Percentiles rank a stretch among this genome's conserved stretches.
phyloP scores from a whole-genome alignment of 345 rosid genomes.

The Ceriops zippeliana region DNA sequence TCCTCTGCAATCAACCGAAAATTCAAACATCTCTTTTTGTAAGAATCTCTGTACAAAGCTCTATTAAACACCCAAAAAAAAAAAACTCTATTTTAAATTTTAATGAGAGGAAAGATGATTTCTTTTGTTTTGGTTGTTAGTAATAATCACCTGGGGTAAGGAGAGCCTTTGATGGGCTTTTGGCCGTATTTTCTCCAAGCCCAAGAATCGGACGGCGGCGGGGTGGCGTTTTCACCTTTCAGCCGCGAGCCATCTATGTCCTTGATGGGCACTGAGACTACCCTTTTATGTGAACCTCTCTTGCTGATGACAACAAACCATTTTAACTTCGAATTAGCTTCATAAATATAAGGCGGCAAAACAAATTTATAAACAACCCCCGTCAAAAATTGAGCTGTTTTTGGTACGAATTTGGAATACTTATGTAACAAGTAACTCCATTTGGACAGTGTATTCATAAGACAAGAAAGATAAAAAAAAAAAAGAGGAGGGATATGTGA shows the following conservation, averaged over 20 bases:
- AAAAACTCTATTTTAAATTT: too few relatives aligned
- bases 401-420: too few relatives aligned
- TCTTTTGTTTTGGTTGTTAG: background rate
- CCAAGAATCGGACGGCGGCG: constrained; percentile 92
- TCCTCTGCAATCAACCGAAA: constrained; percentile 43
- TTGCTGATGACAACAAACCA: constrained; percentile 37
- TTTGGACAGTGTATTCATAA: too few relatives aligned
- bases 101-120: too few relatives aligned
- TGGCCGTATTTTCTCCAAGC: constrained; percentile 99
- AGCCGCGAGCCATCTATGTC: constrained; percentile 64
- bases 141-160: constrained; percentile 70
- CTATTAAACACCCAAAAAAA: too few relatives aligned
- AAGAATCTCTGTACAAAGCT: too few relatives aligned
- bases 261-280: constrained; percentile 82
- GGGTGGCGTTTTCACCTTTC: constrained; percentile 70
- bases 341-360: background rate
- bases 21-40: too few relatives aligned
- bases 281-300: constrained; percentile 62
- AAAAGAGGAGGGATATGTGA: background rate
- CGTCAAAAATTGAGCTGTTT: too few relatives aligned
- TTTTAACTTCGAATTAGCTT: too few relatives aligned
- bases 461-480: background rate
- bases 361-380: background rate
- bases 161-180: constrained; percentile 95
- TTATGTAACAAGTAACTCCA: too few relatives aligned